Evolutionary conservation across 345 rosid genomes (phyloP), one percentile per base, ranked within the genome.

Genomic region (Leavenworthia alabamica): DNA sequence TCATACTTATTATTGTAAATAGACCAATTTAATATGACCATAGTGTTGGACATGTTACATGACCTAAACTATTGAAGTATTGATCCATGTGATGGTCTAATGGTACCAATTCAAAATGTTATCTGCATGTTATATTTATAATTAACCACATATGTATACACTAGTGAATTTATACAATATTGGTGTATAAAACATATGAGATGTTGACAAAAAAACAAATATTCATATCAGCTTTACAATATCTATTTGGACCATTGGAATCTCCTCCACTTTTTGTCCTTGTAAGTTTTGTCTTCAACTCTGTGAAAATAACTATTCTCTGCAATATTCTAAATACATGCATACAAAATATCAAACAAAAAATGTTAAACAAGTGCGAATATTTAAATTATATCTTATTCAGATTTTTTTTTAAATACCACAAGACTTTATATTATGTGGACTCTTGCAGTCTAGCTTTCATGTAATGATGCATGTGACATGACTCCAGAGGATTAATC

Each of bases 201-300:
- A 17, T 46, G 19, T 55, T 40, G 41, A 42, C 47, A 62, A 10
- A 3, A 4, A 16, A 51, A 27, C 37, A 7, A 58, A n/a, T n/a
- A n/a, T n/a, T n/a, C 45, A 23, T 33, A 50, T 20, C 26, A 9
- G 51, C 28, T 60, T 23, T 36, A 48, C 15, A 50, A 20, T 28
- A 67, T 59, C 23, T 42, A 15, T 12, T 23, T 43, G 67, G 67
- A 60, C 73, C 73, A 51, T 26, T 16, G 32, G 47, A 68, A 43
- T 68, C 73, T 43, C 53, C 19, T 47, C 52, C 44, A 45, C 56
- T 32, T 60, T 59, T 40, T 60, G 41, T 26, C 28, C 29, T 28
- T 12, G 16, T 50, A 23, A 42, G 37, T 27, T 68, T 60, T 51
- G 53, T 68, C 60, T 41, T 64, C 51, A 33, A 42, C 46, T 22